These are phyloP conservation scores for Canariomyces notabilis DNA, from an alignment of 2,329 filamentous ascomycete species.

Conservation along the genomic window DNA sequence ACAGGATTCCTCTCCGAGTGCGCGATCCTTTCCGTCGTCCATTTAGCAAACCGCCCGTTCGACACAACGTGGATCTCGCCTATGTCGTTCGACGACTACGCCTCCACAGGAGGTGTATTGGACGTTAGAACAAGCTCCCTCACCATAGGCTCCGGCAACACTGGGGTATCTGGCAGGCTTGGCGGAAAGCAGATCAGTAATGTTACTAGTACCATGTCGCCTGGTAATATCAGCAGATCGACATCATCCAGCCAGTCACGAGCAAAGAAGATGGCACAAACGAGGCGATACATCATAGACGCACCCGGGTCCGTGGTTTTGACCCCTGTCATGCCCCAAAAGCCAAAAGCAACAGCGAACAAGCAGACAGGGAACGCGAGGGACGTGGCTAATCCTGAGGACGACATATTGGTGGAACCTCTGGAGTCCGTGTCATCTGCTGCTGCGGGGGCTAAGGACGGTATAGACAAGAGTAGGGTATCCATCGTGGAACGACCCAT, in stretches of 20 bases:
- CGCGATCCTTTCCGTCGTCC: conserved; percentile 1
- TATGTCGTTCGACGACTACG: neutral
- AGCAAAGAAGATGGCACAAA: neutral
- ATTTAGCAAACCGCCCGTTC: conserved; percentile 8
- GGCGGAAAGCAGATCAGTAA: neutral
- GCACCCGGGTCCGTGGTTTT: too few species aligned
- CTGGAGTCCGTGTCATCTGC: neutral
- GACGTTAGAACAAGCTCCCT: neutral
- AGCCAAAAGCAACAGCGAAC: neutral
- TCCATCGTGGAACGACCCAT: neutral
- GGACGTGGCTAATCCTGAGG: neutral
- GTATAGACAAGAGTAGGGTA: neutral
- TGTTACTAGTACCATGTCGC: neutral
- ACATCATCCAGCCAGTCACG: neutral
- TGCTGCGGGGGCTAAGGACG: neutral
- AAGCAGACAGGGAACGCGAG: too few species aligned
- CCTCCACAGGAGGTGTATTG: neutral
- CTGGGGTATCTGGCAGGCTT: neutral
- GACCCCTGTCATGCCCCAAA: neutral
- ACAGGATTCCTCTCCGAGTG: conserved; percentile 11
- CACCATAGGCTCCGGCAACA: neutral
- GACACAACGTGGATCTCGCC: conserved; percentile 7
- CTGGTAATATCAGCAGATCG: conserved; percentile 3
- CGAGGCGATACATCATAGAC: conserved; percentile 8
- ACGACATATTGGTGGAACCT: neutral